These are phyloP conservation scores for Cyberlindnera maritima DNA, from an alignment of 805 yeast genomes.

Conservation along the genomic window DNA sequence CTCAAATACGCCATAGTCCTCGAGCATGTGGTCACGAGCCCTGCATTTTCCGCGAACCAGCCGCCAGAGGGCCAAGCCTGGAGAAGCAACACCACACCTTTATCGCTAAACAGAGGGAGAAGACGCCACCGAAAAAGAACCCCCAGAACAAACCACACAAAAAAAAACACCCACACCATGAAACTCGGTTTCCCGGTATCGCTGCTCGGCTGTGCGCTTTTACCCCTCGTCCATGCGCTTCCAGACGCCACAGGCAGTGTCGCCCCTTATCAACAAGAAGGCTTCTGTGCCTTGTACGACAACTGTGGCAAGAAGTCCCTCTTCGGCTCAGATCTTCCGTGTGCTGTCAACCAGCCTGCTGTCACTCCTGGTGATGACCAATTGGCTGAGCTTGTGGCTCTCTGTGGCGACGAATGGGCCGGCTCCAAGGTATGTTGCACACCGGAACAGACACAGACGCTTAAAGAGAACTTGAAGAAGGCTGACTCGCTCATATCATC, in stretches of 20 bases:
- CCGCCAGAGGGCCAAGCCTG: no score
- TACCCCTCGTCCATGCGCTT: background rate
- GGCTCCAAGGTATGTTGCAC: slow-evolving; percentile 66
- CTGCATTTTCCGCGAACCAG: no score
- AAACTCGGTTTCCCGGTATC: background rate
- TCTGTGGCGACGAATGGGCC: slow-evolving; percentile 76
- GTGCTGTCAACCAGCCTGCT: slow-evolving; percentile 58
- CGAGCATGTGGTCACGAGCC: no score
- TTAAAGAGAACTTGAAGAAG: slow-evolving; percentile 61
- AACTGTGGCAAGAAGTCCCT: slow-evolving; percentile 75
- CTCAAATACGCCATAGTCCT: no score
- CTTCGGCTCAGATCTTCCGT: slow-evolving; percentile 80
- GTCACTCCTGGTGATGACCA: slow-evolving; percentile 40
- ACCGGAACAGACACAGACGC: slow-evolving; percentile 50
- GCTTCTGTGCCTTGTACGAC: slow-evolving; percentile 35
- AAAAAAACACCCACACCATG: background rate
- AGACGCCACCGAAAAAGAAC: no score
- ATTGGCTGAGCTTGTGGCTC: slow-evolving; percentile 44
- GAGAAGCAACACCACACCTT: no score
- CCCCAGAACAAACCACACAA: no score
- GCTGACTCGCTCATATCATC: slow-evolving; percentile 82
- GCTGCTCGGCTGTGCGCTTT: background rate
- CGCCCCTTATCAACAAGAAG: background rate
- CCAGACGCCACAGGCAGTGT: background rate
- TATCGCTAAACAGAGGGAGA: no score